Conservation (phyloP, 495 filamentous ascomycete genomes). For the Tricharina praecox region DNA sequence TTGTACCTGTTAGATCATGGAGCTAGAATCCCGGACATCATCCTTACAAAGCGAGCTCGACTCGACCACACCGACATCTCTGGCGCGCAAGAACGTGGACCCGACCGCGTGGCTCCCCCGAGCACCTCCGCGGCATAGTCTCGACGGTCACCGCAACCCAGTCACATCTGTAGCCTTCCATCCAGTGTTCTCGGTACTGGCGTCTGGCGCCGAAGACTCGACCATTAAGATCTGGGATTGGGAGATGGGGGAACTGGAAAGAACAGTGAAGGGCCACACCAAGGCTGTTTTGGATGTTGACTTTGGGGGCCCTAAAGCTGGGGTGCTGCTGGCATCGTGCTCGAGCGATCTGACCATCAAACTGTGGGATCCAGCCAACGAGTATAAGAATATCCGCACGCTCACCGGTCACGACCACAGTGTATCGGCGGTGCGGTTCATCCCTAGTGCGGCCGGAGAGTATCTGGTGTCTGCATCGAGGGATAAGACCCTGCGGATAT, state of each 20-base stretch:
- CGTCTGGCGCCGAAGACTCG: constrained; percentile 76
- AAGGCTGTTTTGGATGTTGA: constrained; percentile 80
- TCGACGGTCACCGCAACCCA: constrained; percentile 67
- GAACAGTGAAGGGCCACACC: constrained; percentile 85
- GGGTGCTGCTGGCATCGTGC: constrained; percentile 76
- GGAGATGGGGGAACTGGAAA: constrained; percentile 83
- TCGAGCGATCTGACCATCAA: constrained; percentile 87
- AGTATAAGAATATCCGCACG: constrained; percentile 91
- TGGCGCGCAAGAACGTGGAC: constrained; percentile 63
- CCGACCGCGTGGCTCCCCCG: constrained; percentile 74
- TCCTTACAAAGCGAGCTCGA: constrained; percentile 69
- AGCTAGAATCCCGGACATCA: constrained; percentile 58
- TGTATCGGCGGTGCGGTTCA: constrained; percentile 73
- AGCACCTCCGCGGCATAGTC: constrained; percentile 58
- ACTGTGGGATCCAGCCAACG: constrained; percentile 83
- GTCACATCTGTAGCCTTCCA: constrained; percentile 90
- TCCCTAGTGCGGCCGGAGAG: constrained; percentile 67
- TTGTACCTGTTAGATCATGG: constrained; percentile 57
- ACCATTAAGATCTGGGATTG: constrained; percentile 97
- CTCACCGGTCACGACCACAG: constrained; percentile 86
- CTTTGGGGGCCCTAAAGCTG: constrained; percentile 74
- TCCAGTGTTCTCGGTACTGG: constrained; percentile 77
- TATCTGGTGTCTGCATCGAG: constrained; percentile 65
- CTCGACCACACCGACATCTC: constrained; percentile 65
- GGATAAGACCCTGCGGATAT: constrained; percentile 71